Base-by-base conservation (phyloP, 148 eudicot genomes). In the Camellia sinensis region DNA sequence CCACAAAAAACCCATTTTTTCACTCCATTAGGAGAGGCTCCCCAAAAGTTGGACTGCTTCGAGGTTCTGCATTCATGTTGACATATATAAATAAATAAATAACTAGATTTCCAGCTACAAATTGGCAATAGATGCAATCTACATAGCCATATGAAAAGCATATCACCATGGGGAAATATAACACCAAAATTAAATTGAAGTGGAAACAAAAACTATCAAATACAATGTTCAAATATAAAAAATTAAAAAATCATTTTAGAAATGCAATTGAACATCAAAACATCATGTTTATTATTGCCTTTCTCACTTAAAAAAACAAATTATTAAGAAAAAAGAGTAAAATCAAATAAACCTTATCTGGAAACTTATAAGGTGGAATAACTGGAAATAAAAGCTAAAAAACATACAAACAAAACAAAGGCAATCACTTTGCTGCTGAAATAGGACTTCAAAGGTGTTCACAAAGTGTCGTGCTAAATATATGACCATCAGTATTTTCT, bases 1-100 rank as follows among this genome's bases (percentile, higher is more conserved):
- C 93, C 97, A 83, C 99, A 95, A 3, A 93, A 86, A 74, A 90
- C 84, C 99, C 90, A 91, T 44, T 86, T 81, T 78, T 88, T 83
- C 44, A 80, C 84, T 70, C 83, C 90, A 79, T 71, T 43, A 72
- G 83, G 73, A 14, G 86, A 80, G 59, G 75, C 70, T 57, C 82
- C 84, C 91, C 89, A 87, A 21, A 84, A 83, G 57, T 80, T 75
- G 21, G 73, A 64, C 52, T 85, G 82, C 50, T 80, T 43, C 9
- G 82, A 45, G 67, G 67, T 71, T 79, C 89, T 83, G 91, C 67
- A 77, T 45, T 53, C 54, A 54, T 15, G 7, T 15, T 6, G 43
- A 14, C 75, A 29, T 29, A 29, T 29, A 29, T 29, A 29, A 29
- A 29, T 29, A 50, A 79, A 67, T 66, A 80, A 79, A 52, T n/a